Conservation (phyloP, 768 basidiomycete species). For the Termitomyces sp. region DNA sequence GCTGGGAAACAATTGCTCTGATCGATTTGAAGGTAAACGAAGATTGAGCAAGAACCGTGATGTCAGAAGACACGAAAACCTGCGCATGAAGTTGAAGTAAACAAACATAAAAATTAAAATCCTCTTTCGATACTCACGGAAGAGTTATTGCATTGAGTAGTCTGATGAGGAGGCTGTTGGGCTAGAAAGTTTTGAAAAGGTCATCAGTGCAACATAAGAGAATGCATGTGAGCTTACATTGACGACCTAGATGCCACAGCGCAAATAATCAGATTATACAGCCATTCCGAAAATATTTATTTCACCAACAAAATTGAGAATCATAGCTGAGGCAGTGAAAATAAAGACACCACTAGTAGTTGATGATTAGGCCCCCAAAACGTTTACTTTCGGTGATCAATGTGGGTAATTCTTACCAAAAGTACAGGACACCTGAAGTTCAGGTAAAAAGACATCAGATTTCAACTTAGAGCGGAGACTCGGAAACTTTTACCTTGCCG, state of each 20-base stretch:
- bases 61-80: constrained; percentile 12
- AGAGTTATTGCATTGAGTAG: constrained; percentile 8
- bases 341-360: background rate
- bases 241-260: background rate
- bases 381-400: background rate
- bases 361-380: background rate
- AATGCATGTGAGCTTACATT: background rate
- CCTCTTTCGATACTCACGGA: constrained; percentile 2
- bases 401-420: constrained; percentile 2
- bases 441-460: background rate
- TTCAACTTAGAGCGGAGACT: too few relatives aligned
- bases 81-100: background rate
- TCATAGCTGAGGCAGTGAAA: constrained; percentile 1
- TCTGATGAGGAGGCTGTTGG: constrained; percentile 1
- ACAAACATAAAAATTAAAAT: background rate
- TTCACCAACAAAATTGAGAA: constrained; percentile 1
- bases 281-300: background rate
- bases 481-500: constrained; percentile 6
- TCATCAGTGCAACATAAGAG: background rate
- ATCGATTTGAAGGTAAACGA: background rate
- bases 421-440: constrained; percentile 11
- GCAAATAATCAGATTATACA: background rate
- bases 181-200: background rate
- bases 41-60: constrained; percentile 11
- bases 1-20: background rate